Evolutionary conservation across 768 basidiomycete species (phyloP).

Genomic region (Leccinum truebloodii): DNA sequence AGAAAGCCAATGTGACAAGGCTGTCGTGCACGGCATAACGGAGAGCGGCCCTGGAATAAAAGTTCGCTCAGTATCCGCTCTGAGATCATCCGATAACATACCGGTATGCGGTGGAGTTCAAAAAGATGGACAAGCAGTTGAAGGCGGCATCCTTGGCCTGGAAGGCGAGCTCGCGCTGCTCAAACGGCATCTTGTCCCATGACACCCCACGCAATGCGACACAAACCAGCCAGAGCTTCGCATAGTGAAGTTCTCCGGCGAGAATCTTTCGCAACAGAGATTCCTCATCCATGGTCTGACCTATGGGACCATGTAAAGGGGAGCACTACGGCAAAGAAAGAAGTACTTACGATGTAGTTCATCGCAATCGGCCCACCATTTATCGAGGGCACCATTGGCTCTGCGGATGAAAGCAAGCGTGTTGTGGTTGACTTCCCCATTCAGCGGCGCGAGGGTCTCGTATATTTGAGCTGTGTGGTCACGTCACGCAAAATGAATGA

Average conservation of each 20-base stretch:
- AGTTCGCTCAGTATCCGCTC: not conserved
- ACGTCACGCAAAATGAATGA: slow-evolving; percentile 7
- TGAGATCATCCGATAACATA: slow-evolving; percentile 33
- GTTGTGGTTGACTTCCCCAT: slow-evolving; percentile 82
- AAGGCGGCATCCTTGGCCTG: slow-evolving; percentile 93
- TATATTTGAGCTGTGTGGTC: slow-evolving; percentile 78
- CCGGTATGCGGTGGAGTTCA: slow-evolving; percentile 81
- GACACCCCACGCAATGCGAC: slow-evolving; percentile 87
- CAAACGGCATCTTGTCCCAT: slow-evolving; percentile 96
- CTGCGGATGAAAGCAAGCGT: slow-evolving; percentile 87
- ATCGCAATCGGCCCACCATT: slow-evolving; percentile 91
- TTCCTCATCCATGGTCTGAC: slow-evolving; percentile 81
- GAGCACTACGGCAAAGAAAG: not conserved
- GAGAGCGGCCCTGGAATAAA: slow-evolving; percentile 66
- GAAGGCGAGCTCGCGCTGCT: slow-evolving; percentile 93
- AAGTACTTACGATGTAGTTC: slow-evolving; percentile 67
- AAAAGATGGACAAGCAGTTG: slow-evolving; percentile 80
- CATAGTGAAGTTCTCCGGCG: slow-evolving; percentile 86
- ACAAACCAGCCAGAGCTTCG: slow-evolving; percentile 94
- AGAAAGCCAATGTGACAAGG: slow-evolving; percentile 89
- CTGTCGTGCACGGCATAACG: slow-evolving; percentile 93
- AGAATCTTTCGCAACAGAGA: slow-evolving; percentile 85
- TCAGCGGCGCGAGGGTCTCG: slow-evolving; percentile 82
- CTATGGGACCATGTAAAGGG: slow-evolving; percentile 37
- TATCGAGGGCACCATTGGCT: slow-evolving; percentile 82